A percentile compares a stretch with the other conserved stretches of the same genome.
These are phyloP conservation scores for Anisogramma anomala DNA, from an alignment of 2,329 filamentous ascomycete species.

Conservation along the genomic window DNA sequence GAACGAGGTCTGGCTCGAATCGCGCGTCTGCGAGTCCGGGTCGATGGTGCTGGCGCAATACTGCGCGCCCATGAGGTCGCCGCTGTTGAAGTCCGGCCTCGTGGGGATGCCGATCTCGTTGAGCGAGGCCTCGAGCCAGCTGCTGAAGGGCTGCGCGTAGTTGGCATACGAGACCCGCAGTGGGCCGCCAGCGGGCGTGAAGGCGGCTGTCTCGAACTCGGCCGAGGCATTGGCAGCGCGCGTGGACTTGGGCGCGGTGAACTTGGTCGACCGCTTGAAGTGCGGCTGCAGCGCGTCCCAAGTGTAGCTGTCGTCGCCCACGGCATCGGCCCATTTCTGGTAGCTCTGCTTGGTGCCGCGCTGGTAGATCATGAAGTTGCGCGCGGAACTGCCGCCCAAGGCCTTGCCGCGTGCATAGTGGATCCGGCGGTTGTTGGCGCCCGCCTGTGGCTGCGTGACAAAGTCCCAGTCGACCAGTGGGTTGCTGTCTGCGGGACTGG, in stretches of 20 bases:
- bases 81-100: neutral
- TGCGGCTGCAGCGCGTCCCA: conserved; percentile 3
- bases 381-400: conserved; percentile 1
- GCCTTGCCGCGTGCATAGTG: conserved; percentile 3
- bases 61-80: neutral
- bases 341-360: neutral
- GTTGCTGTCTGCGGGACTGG: neutral
- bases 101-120: neutral
- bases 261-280: conserved; percentile 2
- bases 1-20: conserved; percentile 5
- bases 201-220: neutral
- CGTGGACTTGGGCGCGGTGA: conserved; percentile 1
- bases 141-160: conserved; percentile 1
- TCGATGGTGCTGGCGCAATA: neutral
- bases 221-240: conserved; percentile 1
- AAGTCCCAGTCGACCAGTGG: conserved; percentile 3
- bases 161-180: conserved; percentile 1
- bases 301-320: neutral
- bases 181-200: neutral
- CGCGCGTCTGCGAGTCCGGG: neutral
- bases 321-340: conserved; percentile 1
- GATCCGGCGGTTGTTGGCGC: neutral
- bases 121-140: neutral
- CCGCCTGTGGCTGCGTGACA: conserved; percentile 3
- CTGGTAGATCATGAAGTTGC: conserved; percentile 10